Evolutionary conservation across 176 grass and related monocot species (phyloP), one percentile per base, ranked within the genome.

Genomic region (Avena sativa): DNA sequence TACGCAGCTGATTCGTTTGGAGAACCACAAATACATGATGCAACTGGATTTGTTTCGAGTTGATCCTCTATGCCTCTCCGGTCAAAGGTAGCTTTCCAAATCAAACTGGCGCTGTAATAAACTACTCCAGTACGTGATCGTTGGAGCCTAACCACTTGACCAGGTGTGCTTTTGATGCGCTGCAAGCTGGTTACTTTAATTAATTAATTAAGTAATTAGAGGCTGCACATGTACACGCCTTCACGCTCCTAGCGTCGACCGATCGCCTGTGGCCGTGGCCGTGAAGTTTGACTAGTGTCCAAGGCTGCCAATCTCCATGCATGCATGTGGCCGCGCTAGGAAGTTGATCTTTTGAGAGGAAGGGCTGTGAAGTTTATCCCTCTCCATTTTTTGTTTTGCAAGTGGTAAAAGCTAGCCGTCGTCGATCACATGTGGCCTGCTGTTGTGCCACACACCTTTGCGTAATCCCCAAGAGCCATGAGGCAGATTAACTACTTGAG

Each of bases 141-240:
- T 9, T 47, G 79, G 53, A 61, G 84, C 73, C 63, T 79, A n/a
- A n/a, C n/a, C n/a, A n/a, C n/a, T n/a, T n/a, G n/a, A n/a, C n/a
- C 74, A 66, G 71, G 89, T 25, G 83, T 71, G 67, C 85, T 80
- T 91, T 91, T 84, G 85, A 91, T 87, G 80, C 36, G 75, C 75
- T 25, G 71, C 58, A 64, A 34, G 48, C 57, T 40, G 47, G 64
- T 78, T 85, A 25, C 32, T 83, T 28, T 21, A 12, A 30, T 30
- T 30, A 28, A 46, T 46, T 28, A 30, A 30, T 30, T 6, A 44
- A 12, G 20, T 44, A n/a, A n/a, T 44, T 44, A 32, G 1, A 30
- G 28, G 28, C 26, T 28, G 26, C 26, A 28, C 1, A 28, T 28
- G 26, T 28, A 28, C 44, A 47, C 38, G 44, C 47, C 70, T 23